phyloP scores from a whole-genome alignment of 768 basidiomycete species.

The Hygrocybe coccinea region DNA sequence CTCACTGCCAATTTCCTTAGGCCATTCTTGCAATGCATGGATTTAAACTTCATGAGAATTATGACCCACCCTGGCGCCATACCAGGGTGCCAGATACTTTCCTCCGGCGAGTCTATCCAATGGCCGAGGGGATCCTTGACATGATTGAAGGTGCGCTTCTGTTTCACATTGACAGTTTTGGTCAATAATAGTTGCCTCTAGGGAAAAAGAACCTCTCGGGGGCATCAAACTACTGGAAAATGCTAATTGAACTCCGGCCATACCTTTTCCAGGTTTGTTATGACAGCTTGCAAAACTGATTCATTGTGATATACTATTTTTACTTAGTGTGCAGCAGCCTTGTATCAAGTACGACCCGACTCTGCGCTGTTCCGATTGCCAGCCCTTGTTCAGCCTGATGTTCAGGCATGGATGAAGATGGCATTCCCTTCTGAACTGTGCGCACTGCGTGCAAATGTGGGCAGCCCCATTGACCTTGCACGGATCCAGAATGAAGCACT shows the following conservation, averaged over 20 bases:
- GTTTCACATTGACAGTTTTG: slow-evolving; percentile 12
- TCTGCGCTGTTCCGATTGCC: slow-evolving; percentile 26
- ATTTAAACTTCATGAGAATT: slow-evolving; percentile 18
- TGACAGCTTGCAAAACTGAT: slow-evolving; percentile 5
- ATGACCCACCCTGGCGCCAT: slow-evolving; percentile 24
- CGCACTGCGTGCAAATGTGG: slow-evolving; percentile 15
- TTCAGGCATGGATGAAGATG: slow-evolving; percentile 22
- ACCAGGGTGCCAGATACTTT: slow-evolving; percentile 24
- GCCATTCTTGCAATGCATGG: slow-evolving; percentile 27
- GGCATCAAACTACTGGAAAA: slow-evolving; percentile 19
- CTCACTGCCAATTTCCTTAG: slow-evolving; percentile 11
- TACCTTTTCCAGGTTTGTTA: background rate
- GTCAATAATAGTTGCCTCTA: too few relatives aligned
- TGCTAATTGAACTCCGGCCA: slow-evolving; percentile 18
- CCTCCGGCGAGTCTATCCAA: slow-evolving; percentile 22
- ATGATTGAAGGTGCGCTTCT: slow-evolving; percentile 16
- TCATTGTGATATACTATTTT: background rate
- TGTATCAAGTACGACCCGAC: slow-evolving; percentile 19
- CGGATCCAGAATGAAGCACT: slow-evolving; percentile 20
- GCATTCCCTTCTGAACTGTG: slow-evolving; percentile 19
- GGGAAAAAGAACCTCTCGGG: slow-evolving; percentile 1
- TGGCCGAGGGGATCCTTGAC: slow-evolving; percentile 21
- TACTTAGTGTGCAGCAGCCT: slow-evolving; percentile 21
- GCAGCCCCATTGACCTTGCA: slow-evolving; percentile 16
- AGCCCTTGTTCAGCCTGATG: slow-evolving; percentile 7